Evolutionary conservation across 345 rosid species (phyloP), one percentile per base, ranked within the genome.

Genomic region (Eucalyptus cloeziana): DNA sequence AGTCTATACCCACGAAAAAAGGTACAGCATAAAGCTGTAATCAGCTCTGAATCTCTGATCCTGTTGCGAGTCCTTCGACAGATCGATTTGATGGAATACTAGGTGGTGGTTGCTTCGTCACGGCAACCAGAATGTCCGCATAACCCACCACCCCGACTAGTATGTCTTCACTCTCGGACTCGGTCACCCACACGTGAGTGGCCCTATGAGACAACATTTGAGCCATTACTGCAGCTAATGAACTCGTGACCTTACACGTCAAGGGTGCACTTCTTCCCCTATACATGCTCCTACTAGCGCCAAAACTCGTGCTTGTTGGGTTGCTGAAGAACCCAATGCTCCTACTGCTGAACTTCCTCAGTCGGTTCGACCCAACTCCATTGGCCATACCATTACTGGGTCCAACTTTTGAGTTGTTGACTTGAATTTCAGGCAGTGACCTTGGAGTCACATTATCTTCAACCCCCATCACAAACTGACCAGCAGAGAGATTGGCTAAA

Each of bases 131-230:
- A 89, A 98, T 98, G 89, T 98, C 99, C 0, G 95, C 97, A 88
- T 96, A 98, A 4, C 99, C 97, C 2, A 98, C 96, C 79, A 97
- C 96, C 43, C 99, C 99, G 8, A 96, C 99, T 56, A 97, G 90
- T 88, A 95, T 89, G 90, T 98, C 99, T 12, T 97, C 99, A 10
- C 90, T 92, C 15, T 95, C 98, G 21, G 94, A 95, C 88, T 97
- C 96, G 0, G 96, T 98, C 87, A 97, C 99, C 99, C 99, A 98
- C 50, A 98, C 97, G 88, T 97, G 99, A 60, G 99, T 95, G 50
- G 97, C 99, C 88, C 99, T 91, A 88, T 98, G 99, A 88, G 99
- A 97, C 24, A 97, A 94, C 99, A 98, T 98, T 89, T 98, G 99
- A 87, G 99, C 98, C 99, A 98, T 98, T 7, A 98, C 98, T 3